Conservation (phyloP, 768 basidiomycete genomes). For the Cubamyces sp. region DNA sequence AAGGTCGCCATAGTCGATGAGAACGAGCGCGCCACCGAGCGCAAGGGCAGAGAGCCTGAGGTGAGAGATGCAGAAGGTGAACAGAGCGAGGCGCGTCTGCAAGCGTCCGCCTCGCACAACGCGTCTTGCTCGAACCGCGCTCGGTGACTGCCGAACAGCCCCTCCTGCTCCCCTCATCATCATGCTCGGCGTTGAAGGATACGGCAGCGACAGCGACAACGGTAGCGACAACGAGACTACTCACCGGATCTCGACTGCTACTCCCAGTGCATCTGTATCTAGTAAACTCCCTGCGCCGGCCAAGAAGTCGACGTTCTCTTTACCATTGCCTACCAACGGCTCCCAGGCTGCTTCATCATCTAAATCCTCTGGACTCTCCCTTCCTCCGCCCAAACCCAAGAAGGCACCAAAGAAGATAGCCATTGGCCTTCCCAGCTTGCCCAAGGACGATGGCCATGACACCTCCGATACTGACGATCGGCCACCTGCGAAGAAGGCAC, state of each 20-base stretch:
- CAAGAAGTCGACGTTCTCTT: constrained; percentile 39
- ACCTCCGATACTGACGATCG: constrained; percentile 41
- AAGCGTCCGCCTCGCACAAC: constrained; percentile 12
- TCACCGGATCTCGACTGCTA: constrained; percentile 7
- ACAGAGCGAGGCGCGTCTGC: constrained; percentile 24
- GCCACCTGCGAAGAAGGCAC: constrained; percentile 63
- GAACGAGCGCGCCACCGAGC: constrained; percentile 8
- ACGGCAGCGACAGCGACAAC: constrained; percentile 70
- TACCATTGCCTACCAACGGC: constrained; percentile 37
- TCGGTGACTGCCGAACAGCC: constrained; percentile 21
- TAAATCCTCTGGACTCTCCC: constrained; percentile 33
- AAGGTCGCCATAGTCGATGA: constrained; percentile 57
- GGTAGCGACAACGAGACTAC: constrained; percentile 46
- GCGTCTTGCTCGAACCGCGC: constrained; percentile 25
- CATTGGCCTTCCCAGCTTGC: constrained; percentile 57
- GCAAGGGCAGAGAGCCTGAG: not conserved
- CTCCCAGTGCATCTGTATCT: constrained; percentile 22
- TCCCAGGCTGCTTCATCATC: constrained; percentile 23
- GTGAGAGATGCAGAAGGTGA: not conserved
- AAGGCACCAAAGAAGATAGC: constrained; percentile 62
- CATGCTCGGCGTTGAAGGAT: constrained; percentile 80
- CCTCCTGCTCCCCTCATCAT: constrained; percentile 20
- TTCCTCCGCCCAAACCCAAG: constrained; percentile 50
- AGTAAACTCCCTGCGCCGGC: constrained; percentile 32
- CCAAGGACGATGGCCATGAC: constrained; percentile 41